Evolutionary conservation across 2,329 filamentous ascomycete species (phyloP).

Genomic region (Diaporthe sp.): DNA sequence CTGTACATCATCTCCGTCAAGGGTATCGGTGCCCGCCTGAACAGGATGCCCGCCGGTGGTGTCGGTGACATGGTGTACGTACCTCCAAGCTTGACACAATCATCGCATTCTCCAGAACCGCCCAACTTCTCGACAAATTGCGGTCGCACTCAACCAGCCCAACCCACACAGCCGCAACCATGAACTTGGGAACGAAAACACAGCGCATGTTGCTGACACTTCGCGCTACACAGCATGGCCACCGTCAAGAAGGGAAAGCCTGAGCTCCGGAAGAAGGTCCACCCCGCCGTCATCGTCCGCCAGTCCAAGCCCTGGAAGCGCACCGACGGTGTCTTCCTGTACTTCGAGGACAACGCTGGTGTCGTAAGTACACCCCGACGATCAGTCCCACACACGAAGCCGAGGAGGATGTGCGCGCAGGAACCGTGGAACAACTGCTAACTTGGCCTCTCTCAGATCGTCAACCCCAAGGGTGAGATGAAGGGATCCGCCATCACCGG

Average conservation of each 20-base stretch:
- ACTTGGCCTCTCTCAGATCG: conserved; percentile 72
- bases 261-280: conserved; percentile 99
- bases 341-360: conserved; percentile 99
- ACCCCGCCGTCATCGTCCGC: conserved; percentile 98
- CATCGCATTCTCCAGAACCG: background rate
- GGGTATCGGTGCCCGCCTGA: conserved; percentile 96
- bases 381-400: background rate
- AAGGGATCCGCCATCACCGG: conserved; percentile 99
- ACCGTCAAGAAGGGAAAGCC: conserved; percentile 99
- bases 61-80: conserved; percentile 92
- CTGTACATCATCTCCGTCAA: conserved; percentile 99
- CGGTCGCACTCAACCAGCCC: background rate
- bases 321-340: conserved; percentile 97
- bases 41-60: conserved; percentile 96
- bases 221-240: conserved; percentile 72
- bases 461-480: conserved; percentile 99
- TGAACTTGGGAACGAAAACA: background rate
- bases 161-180: background rate
- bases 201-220: conserved; percentile 12
- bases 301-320: conserved; percentile 99
- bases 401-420: background rate
- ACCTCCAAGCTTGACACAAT: conserved; percentile 15
- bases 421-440: conserved; percentile 42
- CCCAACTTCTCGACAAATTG: background rate
- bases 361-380: conserved; percentile 73